Conservation (phyloP, 108 stramenopile species). For the Skeletonema menzelii region DNA sequence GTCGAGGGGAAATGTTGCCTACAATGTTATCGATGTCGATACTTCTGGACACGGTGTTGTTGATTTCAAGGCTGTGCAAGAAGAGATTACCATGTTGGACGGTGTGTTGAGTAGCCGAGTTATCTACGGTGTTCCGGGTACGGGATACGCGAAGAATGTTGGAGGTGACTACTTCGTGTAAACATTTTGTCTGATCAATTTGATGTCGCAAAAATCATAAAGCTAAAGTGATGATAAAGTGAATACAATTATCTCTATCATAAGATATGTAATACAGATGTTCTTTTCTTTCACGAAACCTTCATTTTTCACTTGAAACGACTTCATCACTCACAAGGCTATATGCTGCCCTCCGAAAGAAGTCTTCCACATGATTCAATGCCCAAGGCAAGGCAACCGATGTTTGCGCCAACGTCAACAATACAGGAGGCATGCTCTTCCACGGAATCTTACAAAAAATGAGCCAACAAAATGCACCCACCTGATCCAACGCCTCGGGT, state of each 20-base stretch:
- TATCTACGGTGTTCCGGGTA: conserved; percentile 78
- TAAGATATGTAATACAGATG: not conserved
- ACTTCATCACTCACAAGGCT: not conserved
- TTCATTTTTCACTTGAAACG: not conserved
- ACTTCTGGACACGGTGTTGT: conserved; percentile 58
- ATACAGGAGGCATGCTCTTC: conserved; percentile 60
- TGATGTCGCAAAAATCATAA: not conserved
- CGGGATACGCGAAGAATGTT: conserved; percentile 89
- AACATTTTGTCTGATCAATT: not conserved
- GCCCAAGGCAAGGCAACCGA: conserved; percentile 56
- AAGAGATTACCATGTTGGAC: conserved; percentile 86
- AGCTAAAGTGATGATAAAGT: not conserved
- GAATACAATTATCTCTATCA: not conserved
- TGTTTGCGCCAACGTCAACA: conserved; percentile 56
- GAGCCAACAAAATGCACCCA: not conserved
- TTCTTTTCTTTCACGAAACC: not conserved
- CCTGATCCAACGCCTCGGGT: conserved; percentile 14
- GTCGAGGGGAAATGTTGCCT: conserved; percentile 84
- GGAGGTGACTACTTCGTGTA: conserved; percentile 88
- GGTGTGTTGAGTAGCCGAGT: conserved; percentile 82
- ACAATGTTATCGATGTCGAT: conserved; percentile 91
- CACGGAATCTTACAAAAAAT: conserved; percentile 43
- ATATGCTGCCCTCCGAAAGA: conserved; percentile 59
- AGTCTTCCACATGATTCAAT: conserved; percentile 67
- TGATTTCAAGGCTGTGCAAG: conserved; percentile 81